Evolutionary conservation across 2,329 filamentous ascomycete genomes (phyloP).

Genomic region (Sclerotinia subarctica): DNA sequence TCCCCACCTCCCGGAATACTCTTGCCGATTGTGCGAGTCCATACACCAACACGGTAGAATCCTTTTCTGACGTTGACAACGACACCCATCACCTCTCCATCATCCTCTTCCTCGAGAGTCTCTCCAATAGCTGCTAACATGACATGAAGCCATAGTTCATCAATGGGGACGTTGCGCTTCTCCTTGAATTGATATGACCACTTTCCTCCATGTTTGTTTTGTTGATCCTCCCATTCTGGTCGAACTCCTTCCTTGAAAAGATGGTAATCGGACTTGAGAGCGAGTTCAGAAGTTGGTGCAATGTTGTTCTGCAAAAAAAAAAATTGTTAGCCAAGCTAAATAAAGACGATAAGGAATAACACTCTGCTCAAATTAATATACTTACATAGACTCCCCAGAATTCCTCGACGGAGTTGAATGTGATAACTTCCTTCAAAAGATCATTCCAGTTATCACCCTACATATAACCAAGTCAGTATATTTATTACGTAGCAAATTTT

Average conservation of each 20-base stretch:
- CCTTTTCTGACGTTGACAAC: constrained; percentile 98
- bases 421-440: constrained; percentile 96
- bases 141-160: constrained; percentile 93
- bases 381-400: constrained; percentile 99
- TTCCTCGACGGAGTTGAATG: constrained; percentile 97
- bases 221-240: constrained; percentile 95
- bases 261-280: constrained; percentile 98
- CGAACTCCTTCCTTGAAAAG: constrained; percentile 97
- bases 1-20: constrained; percentile 72
- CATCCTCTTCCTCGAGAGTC: constrained; percentile 94
- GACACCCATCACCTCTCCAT: constrained; percentile 98
- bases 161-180: constrained; percentile 86
- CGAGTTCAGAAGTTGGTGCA: constrained; percentile 88
- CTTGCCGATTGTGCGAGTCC: constrained; percentile 93
- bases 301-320: constrained; percentile 80
- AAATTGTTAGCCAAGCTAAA: constrained; percentile 21
- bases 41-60: constrained; percentile 95
- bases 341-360: neutral
- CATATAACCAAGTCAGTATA: constrained; percentile 30
- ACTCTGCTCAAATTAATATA: constrained; percentile 27
- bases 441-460: constrained; percentile 99
- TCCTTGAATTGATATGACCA: constrained; percentile 99
- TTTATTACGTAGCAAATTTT: neutral
- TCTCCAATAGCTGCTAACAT: constrained; percentile 97
- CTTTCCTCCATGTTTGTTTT: constrained; percentile 99